Evolutionary conservation across 2,329 filamentous ascomycete genomes (phyloP), one percentile per base, ranked within the genome.

Genomic region (Calonectria hongkongensis): DNA sequence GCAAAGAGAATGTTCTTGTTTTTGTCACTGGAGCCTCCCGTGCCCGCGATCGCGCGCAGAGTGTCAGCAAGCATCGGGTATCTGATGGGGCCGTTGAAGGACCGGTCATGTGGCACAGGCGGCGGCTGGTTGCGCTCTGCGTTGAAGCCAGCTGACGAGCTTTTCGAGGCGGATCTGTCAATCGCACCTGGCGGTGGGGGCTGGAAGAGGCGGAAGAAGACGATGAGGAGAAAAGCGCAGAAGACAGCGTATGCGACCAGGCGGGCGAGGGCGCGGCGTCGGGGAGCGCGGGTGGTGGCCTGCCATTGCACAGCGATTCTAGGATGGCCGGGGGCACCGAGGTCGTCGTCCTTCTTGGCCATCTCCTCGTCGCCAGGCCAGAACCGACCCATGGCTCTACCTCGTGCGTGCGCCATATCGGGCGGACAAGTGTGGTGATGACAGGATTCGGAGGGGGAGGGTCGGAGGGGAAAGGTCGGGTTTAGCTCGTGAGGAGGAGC

Each of bases 1-100:
- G 92, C 93, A 81, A 98, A 98, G 3, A 98, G 83, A 18, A 98
- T 89, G 79, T 95, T 95, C 64, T 89, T 89, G 79, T 94, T 94
- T 45, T 84, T 81, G 39, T 81, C 74, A 66, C 85, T 85, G 62
- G 84, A 83, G 5, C 92, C 92, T 30, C 86, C 85, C 0, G 90
- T 91, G 25, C 83, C 86, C 9, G 87, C 82, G 51, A 93, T 90
- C 15, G 86, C 88, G 50, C 92, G 89, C 48, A 98, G 85, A 4
- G 93, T 92, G 21, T 83, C 80, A 0, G 89, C 90, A 50, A 98
- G 88, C 13, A 90, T 83, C 77, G 89, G 90, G 80, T 95, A 96
- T 78, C 87, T 91, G 76, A 97, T 88, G 2, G 90, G 90, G 0
- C 94, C 95, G 74, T 92, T 90, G 82, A 93, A 96, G 64, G 88